Base-by-base conservation (phyloP, 805 yeast species). In the Yarrowia alimentaria region DNA sequence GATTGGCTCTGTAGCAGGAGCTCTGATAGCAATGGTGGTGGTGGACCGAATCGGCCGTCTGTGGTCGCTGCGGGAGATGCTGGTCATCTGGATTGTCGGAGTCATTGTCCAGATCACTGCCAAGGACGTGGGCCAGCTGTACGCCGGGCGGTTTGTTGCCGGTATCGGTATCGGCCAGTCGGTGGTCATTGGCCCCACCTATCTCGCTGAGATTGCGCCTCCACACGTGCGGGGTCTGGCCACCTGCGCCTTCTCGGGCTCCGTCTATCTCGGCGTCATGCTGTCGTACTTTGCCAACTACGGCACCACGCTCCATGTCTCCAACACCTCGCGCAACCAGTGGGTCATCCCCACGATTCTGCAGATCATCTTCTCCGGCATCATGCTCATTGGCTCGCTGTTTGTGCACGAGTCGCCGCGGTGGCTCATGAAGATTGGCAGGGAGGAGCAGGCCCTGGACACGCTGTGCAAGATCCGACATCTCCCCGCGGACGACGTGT, bases 161-260 rank as follows among this genome's bases (percentile, higher is more conserved):
- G 83, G 83, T 18, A 59, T 76, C 13, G 77, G 76, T 18, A 67
- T 78, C 48, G 82, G 83, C n/a, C 77, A 76, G 57, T 74, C 82
- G 7, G 73, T 76, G 8, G 77, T 78, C 13, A 68, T 74, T 54
- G 81, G 81, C 6, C 82, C 82, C 11, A 68, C 76, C 47, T 77
- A 76, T 56, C 60, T 76, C 38, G 70, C 79, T 3, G 83, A 78
- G 59, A 70, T 75, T 28, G 68, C 81, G 12, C 82, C 83, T 14
- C 67, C 70, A 32, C 64, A 72, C 25, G 71, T 75, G 52, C 68
- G 83, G 62, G 82, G 82, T 32, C 57, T 75, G 43, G 72, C 77
- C 58, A 72, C 70, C 40, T 73, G 78, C 64, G 63, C 76, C 29
- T 79, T 76, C 59, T 73, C 80, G 3, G 82, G 83, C 54, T 75